Evolutionary conservation across 768 basidiomycete species (phyloP).

Genomic region (Rhizopogon sp.): DNA sequence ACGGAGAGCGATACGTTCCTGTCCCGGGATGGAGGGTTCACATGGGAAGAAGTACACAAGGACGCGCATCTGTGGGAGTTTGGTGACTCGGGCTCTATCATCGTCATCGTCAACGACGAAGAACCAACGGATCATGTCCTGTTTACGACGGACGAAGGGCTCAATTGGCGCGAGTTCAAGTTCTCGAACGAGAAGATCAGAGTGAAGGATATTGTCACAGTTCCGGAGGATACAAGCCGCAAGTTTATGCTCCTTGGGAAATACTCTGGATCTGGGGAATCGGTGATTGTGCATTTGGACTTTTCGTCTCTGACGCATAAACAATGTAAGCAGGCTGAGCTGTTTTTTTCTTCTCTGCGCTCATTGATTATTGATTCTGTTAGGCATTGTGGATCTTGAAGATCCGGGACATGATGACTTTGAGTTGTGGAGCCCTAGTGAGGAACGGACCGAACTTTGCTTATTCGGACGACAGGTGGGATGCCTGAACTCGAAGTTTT

Average conservation of each 20-base stretch:
- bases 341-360: background rate
- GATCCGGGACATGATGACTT: slow-evolving; percentile 88
- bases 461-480: slow-evolving; percentile 86
- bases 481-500: background rate
- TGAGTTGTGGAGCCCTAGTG: slow-evolving; percentile 94
- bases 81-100: slow-evolving; percentile 92
- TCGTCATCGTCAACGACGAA: slow-evolving; percentile 95
- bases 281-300: slow-evolving; percentile 78
- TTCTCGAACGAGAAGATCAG: slow-evolving; percentile 71
- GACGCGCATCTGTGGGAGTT: slow-evolving; percentile 98
- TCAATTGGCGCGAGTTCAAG: slow-evolving; percentile 82
- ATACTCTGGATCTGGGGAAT: slow-evolving; percentile 36
- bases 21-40: slow-evolving; percentile 93
- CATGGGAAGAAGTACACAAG: slow-evolving; percentile 98
- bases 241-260: slow-evolving; percentile 84
- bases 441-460: slow-evolving; percentile 82
- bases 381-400: slow-evolving; percentile 66
- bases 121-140: slow-evolving; percentile 84
- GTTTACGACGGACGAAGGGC: slow-evolving; percentile 87
- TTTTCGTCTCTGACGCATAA: slow-evolving; percentile 72
- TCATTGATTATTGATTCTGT: background rate
- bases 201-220: slow-evolving; percentile 76
- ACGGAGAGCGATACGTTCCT: slow-evolving; percentile 92
- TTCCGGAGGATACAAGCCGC: slow-evolving; percentile 85
- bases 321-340: slow-evolving; percentile 54